Evolutionary conservation across 1,284 basidiomycete genomes (phyloP).

Genomic region (Serendipita sp.): DNA sequence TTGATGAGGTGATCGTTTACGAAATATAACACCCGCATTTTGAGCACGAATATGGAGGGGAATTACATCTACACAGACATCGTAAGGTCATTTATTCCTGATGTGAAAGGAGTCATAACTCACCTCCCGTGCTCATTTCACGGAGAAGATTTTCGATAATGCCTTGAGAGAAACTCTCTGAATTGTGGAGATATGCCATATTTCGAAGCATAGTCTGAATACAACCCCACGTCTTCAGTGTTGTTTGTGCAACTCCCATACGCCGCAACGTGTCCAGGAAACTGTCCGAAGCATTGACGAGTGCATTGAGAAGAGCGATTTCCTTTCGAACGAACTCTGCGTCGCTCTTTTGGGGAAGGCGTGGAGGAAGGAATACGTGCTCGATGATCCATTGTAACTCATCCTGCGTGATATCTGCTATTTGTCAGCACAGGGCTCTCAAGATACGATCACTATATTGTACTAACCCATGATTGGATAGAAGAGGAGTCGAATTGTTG

Average conservation of each 20-base stretch:
- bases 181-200: background rate
- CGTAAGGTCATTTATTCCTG: background rate
- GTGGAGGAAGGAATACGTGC: slow-evolving; percentile 28
- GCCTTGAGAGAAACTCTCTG: background rate
- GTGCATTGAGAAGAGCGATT: slow-evolving; percentile 16
- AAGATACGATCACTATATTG: background rate
- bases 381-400: slow-evolving; percentile 22
- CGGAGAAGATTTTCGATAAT: background rate
- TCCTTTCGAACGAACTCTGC: slow-evolving; percentile 13
- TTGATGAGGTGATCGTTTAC: slow-evolving; percentile 14
- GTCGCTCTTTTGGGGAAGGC: slow-evolving; percentile 27
- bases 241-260: background rate
- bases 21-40: slow-evolving; percentile 30
- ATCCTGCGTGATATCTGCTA: background rate
- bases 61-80: slow-evolving; percentile 19
- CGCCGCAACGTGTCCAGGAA: slow-evolving; percentile 8
- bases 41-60: slow-evolving; percentile 27
- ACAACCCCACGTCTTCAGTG: background rate
- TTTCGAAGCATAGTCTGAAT: background rate
- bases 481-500: background rate
- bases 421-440: background rate
- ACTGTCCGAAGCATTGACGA: slow-evolving; percentile 11
- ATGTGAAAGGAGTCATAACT: background rate
- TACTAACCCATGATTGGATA: background rate
- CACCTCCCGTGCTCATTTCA: background rate